phyloP scores from a whole-genome alignment of 306 rosid genomes.

The Dalbergia cultrata region DNA sequence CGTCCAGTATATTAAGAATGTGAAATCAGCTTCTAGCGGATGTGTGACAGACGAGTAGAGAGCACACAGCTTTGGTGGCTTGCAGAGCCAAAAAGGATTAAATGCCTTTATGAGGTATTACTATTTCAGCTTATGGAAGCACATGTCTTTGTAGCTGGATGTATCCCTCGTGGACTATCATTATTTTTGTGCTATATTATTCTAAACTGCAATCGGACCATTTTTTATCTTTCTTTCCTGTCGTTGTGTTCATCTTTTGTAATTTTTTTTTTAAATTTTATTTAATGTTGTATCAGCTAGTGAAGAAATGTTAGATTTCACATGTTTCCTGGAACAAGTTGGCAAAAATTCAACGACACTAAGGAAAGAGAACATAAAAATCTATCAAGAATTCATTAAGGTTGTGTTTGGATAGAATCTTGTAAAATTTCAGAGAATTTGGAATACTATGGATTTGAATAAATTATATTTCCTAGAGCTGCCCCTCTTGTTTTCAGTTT shows the following conservation, averaged over 20 bases:
- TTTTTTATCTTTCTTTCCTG: neutral
- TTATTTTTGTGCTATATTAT: conserved; percentile 14
- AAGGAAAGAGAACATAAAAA: neutral
- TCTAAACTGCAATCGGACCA: neutral
- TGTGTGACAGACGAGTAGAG: conserved; percentile 92
- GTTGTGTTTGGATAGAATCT: no score
- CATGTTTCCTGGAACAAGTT: neutral
- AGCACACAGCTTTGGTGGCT: conserved; percentile 14
- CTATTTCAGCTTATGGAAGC: conserved; percentile 7
- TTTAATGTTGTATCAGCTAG: conserved; percentile 8
- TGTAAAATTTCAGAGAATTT: no score
- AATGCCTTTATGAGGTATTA: conserved; percentile 6
- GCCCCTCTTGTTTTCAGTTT: no score
- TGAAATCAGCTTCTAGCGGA: conserved; percentile 80
- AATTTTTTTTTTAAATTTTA: neutral
- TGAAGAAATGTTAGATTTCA: conserved; percentile 8
- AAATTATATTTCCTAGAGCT: no score
- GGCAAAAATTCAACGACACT: neutral
- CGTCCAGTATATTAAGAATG: conserved; percentile 91
- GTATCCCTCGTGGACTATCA: conserved; percentile 11
- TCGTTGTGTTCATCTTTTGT: neutral
- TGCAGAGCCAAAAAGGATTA: conserved; percentile 37
- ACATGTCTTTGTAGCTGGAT: conserved; percentile 15
- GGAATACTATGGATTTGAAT: no score
- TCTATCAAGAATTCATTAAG: no score